A percentile compares a stretch with the other conserved stretches of the same genome.
Conservation (phyloP, 495 filamentous ascomycete species). For the Penicillium chermesinum region DNA sequence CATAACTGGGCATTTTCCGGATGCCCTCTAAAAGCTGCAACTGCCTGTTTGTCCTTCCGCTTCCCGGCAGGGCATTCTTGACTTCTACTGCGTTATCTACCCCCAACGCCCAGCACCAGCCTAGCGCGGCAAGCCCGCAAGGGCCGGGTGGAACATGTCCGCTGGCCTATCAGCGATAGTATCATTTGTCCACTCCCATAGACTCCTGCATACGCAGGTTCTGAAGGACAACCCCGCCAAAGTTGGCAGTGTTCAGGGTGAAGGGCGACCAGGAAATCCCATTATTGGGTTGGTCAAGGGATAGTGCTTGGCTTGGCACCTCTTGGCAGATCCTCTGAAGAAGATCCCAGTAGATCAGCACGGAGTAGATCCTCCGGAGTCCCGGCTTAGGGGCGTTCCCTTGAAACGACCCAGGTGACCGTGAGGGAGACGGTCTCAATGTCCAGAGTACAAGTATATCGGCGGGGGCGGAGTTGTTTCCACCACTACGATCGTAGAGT, state of each 20-base stretch:
- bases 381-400: no score
- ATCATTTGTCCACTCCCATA: background rate
- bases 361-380: background rate
- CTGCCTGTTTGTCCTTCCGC: background rate
- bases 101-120: no score
- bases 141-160: background rate
- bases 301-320: background rate
- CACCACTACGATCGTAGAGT: no score
- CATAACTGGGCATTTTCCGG: constrained; percentile 2
- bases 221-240: background rate
- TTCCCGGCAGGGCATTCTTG: no score
- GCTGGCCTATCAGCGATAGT: background rate
- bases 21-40: background rate
- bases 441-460: no score
- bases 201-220: background rate
- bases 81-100: no score
- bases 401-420: no score
- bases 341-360: no score
- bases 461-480: no score
- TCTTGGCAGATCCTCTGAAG: background rate
- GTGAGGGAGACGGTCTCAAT: background rate
- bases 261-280: background rate
- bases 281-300: background rate
- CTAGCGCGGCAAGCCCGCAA: no score
- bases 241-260: background rate